Evolutionary conservation across 305 asterid species (phyloP), one percentile per base, ranked within the genome.

Genomic region (Vinca major): DNA sequence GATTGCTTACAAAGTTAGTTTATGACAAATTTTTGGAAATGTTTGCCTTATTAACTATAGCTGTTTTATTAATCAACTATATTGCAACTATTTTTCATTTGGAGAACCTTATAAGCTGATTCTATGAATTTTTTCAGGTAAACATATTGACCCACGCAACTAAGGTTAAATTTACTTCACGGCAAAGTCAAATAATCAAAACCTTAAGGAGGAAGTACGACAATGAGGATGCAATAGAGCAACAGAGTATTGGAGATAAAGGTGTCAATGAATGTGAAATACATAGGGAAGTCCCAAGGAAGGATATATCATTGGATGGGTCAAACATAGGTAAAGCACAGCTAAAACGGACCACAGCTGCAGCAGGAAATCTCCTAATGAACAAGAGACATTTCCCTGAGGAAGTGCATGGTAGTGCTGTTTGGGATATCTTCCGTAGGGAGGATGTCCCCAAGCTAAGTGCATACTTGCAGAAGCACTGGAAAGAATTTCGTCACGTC

Each of bases 351-450:
- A 26, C 33, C 33, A 26, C 33, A 26, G 33, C 33, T 26, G 33
- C 33, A 26, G 33, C 33, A 26, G 33, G 33, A 26, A 26, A 26
- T 26, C 33, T 26, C 33, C 33, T 26, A 26, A 26, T 26, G 33
- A 26, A 26, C 33, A 26, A 26, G 33, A 26, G 33, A 26, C 33
- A 26, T 26, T 26, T 26, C 33, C 33, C 33, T 26, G 33, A 26
- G 33, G 33, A 26, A 26, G 33, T 26, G 53, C 73, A 73, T 54
- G 89, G 87, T 9, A 92, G 86, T 76, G 96, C 95, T 70, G 81
- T 86, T 58, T 90, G 96, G 96, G 95, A 90, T 73, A 88, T 90
- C 65, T 90, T 90, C 67, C 95, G 91, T 11, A 79, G 95, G 65
- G 81, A 86, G 79, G 96, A 88, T 72, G 91, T 88, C 56, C 87